Base-by-base conservation (phyloP, 2,329 filamentous ascomycete species). In the Sporothrix inflata region DNA sequence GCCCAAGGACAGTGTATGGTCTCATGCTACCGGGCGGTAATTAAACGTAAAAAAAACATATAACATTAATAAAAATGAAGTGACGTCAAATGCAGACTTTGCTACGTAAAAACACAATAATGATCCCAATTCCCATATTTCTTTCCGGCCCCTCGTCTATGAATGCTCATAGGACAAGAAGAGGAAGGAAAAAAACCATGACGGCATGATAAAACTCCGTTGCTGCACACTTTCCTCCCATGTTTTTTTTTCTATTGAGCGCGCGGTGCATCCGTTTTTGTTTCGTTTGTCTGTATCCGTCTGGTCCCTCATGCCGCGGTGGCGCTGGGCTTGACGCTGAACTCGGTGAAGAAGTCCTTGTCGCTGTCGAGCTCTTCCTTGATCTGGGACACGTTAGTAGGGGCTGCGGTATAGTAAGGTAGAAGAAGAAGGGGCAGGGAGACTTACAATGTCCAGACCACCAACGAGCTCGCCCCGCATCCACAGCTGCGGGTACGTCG, bases 401-500 rank as follows among this genome's bases (percentile, higher is more conserved):
- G 49, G 14, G 16, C 30, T 34, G 3, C 6, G 3, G 30, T 6
- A 34, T 34, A 34, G 30, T 34, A 34, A 34, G 30, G 6, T 3
- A 73, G 1, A 19, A 67, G 27, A 38, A 60, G 42, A 55, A 21
- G 21, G 9, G 4, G 57, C 0, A 1, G 16, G 4, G 3, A 4
- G 27, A 53, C 94, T 86, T 85, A 98, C 95, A 83, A 99, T 99
- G 81, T 99, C 96, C 77, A 99, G 83, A 1, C 96, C 96, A 73
- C 96, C 95, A 27, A 98, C 91, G 67, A 99, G 85, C 81, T 98
- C 94, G 16, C 96, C 95, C 73, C 91, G 89, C 14, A 97, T 89
- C 90, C 95, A 99, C 74, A 99, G 84, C 82, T 99, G 96, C 24
- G 96, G 96, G 82, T 94, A 99, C 0, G 96, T 99, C 11, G 96